Evolutionary conservation across 306 rosid species (phyloP), one percentile per base, ranked within the genome.

Genomic region (Pterocarpus santalinus): DNA sequence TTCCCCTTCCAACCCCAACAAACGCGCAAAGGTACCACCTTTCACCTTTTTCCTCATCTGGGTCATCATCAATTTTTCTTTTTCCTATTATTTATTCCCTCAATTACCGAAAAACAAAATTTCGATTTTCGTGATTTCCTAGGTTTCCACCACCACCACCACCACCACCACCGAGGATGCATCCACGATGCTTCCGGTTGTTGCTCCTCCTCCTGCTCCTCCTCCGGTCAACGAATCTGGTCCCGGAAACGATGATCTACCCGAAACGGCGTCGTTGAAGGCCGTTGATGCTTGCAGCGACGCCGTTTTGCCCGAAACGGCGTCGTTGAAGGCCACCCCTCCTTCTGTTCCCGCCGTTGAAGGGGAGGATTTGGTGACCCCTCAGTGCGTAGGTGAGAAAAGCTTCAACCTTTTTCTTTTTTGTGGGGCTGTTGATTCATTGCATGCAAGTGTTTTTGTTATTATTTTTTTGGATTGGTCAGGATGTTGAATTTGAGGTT

Each of bases 181-280:
- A 8, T 87, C 97, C 14, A 84, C 85, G 14, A 77, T 79, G 11
- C 4, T 55, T 55, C 61, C 61, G 7, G 61, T 0, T 7, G 61
- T 3, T 6, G 11, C 61, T 16, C 9, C 61, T 55, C 61, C 58
- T 52, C 22, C 28, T 22, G 0, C 28, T 22, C 28, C 10, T 44
- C 49, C 53, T 47, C 97, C 92, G 51, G 87, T 87, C 71, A 91
- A 89, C 85, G 97, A 94, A 84, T 88, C 95, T 32, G 89, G 85
- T 61, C 72, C 91, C 11, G 88, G 85, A 39, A 81, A 87, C 6
- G 93, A 97, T 94, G 97, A 94, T 91, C 98, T 88, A 80, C 87
- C 86, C 2, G 81, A 77, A 53, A 68, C 90, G 51, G 91, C 82
- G 44, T 83, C 94, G 13, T 67, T 84, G 77, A 90, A 92, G 86